phyloP scores from a whole-genome alignment of 805 yeast genomes.

The Candida odintsovae region DNA sequence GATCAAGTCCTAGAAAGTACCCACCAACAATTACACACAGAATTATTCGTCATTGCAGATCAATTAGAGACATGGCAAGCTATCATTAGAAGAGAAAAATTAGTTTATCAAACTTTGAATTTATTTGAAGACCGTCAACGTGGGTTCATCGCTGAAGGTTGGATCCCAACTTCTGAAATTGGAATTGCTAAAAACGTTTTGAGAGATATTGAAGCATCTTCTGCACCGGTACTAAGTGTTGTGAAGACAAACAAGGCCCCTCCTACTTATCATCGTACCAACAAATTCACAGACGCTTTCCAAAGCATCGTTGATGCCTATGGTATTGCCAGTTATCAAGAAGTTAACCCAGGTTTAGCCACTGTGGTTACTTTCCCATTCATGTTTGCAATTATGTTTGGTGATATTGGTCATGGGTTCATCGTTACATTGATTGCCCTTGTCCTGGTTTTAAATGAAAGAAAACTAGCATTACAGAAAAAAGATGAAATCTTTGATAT shows the following conservation, averaged over 20 bases:
- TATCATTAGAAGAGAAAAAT: constrained; percentile 69
- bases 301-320: constrained; percentile 94
- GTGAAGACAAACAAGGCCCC: constrained; percentile 81
- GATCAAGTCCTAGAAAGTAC: constrained; percentile 60
- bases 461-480: constrained; percentile 56
- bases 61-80: constrained; percentile 73
- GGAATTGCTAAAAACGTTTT: constrained; percentile 59
- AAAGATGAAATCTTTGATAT: constrained; percentile 94
- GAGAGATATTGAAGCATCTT: constrained; percentile 39
- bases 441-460: constrained; percentile 68
- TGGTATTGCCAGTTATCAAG: constrained; percentile 89
- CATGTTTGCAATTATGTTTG: constrained; percentile 98
- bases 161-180: constrained; percentile 85
- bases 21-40: constrained; percentile 64
- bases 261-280: constrained; percentile 92
- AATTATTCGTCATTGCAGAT: constrained; percentile 70
- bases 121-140: constrained; percentile 79
- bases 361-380: constrained; percentile 95
- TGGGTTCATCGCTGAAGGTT: constrained; percentile 91
- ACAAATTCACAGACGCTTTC: constrained; percentile 89
- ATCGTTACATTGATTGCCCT: constrained; percentile 72
- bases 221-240: constrained; percentile 38
- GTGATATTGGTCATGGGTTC: constrained; percentile 96
- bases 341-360: constrained; percentile 93
- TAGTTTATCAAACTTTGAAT: constrained; percentile 74